These are phyloP conservation scores for Citrus cavaleriei DNA, from an alignment of 345 rosid genomes.

Conservation along the genomic window DNA sequence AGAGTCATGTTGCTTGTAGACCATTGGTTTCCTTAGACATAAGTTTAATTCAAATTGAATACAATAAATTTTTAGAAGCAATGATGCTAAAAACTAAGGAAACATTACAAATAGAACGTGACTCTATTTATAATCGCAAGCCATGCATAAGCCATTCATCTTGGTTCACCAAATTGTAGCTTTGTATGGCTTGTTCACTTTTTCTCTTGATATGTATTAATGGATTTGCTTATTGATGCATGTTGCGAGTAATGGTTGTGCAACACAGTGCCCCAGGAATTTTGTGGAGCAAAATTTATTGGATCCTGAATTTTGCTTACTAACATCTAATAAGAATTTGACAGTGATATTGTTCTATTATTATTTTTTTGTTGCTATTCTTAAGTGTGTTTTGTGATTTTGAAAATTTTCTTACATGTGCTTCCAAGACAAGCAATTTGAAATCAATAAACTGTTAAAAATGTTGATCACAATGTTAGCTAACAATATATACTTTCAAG, in stretches of 20 bases:
- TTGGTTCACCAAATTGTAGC: background rate
- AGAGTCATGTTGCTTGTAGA: background rate
- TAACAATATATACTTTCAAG: background rate
- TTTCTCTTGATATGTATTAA: slow-evolving; percentile 3
- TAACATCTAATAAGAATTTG: background rate
- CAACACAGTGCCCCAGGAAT: slow-evolving; percentile 92
- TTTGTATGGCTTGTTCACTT: background rate
- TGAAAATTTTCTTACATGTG: background rate
- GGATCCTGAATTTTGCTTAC: slow-evolving; percentile 78
- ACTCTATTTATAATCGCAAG: slow-evolving; percentile 2
- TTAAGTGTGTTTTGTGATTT: background rate
- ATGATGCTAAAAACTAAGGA: background rate
- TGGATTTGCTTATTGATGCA: background rate
- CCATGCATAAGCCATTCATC: background rate
- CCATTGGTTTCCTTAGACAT: background rate
- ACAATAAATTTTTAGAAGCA: background rate
- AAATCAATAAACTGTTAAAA: background rate
- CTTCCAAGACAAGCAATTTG: background rate
- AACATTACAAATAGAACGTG: background rate
- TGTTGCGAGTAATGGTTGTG: slow-evolving; percentile 76
- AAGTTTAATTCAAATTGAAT: background rate
- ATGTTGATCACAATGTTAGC: background rate
- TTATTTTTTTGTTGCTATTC: background rate
- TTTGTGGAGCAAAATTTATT: slow-evolving; percentile 88
- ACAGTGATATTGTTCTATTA: background rate